Conservation (phyloP, 1,139 yeast species). For the Dujonia santamariae region DNA sequence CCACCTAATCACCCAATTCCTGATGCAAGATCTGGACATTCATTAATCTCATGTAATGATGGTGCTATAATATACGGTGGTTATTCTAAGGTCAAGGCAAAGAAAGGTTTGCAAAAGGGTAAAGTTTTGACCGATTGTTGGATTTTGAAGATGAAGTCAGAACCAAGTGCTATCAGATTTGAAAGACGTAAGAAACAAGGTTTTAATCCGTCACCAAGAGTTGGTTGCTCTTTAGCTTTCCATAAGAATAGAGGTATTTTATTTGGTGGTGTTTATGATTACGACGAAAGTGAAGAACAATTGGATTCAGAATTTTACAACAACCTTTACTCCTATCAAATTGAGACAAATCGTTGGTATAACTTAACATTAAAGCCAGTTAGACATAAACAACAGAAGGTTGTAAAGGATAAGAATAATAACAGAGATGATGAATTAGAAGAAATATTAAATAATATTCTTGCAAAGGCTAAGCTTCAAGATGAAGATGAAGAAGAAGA, state of each 20-base stretch:
- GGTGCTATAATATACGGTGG: constrained; percentile 94
- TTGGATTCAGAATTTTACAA: constrained; percentile 84
- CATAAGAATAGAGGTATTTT: constrained; percentile 92
- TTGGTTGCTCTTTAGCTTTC: constrained; percentile 87
- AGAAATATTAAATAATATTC: constrained; percentile 69
- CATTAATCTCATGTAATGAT: constrained; percentile 74
- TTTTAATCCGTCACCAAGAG: constrained; percentile 85
- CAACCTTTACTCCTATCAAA: constrained; percentile 75
- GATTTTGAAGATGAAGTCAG: constrained; percentile 84
- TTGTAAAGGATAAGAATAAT: constrained; percentile 44
- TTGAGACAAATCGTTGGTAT: constrained; percentile 89
- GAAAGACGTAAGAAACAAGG: constrained; percentile 90
- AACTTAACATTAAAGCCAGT: constrained; percentile 64
- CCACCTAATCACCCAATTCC: constrained; percentile 81
- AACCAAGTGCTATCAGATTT: constrained; percentile 76
- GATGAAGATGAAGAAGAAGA: constrained; percentile 49
- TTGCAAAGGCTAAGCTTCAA: constrained; percentile 66
- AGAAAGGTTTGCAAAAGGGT: constrained; percentile 87
- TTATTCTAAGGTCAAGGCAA: constrained; percentile 88
- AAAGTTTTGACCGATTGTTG: constrained; percentile 88
- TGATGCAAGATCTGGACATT: constrained; percentile 92
- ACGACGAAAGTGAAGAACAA: constrained; percentile 91
- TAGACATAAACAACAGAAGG: constrained; percentile 47
- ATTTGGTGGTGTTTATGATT: constrained; percentile 96
- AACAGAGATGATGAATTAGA: constrained; percentile 77